Evolutionary conservation across 1,284 basidiomycete genomes (phyloP), one percentile per base, ranked within the genome.

Genomic region (Leccinum fallax): DNA sequence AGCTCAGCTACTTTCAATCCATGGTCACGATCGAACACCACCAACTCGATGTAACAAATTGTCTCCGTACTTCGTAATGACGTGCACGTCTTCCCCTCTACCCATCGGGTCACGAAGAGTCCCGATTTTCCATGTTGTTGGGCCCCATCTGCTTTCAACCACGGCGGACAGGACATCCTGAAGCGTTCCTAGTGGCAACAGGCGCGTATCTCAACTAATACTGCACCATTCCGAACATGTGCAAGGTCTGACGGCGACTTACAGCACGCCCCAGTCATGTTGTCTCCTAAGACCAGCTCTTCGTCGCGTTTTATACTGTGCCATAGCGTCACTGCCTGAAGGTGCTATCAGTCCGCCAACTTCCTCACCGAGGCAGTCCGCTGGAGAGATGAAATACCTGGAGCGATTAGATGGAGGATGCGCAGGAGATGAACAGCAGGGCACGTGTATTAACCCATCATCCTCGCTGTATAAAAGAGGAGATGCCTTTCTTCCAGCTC

Each of bases 381-480:
- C 34, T 57, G 32, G 16, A 1, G 4, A 19, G 8, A 16, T 62
- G 55, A 63, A 62, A 61, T 54, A 28, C 59, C 59, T 57, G 48
- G 49, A 24, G 43, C 56, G 13, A 36, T 21, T n/a, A 16, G 16
- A 55, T 40, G 26, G 16, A 53, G 48, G 32, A 21, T 21, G 19
- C 19, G 5, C 52, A 21, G 7, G 6, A n/a, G 13, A 36, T 56
- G 30, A 43, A 36, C 4, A 9, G 5, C 10, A 10, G 28, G 11
- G 36, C 65, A 61, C 61, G 60, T 71, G 61, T 32, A 21, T 32
- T 16, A 10, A 19, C 4, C 46, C 19, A 19, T 16, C 40, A 24
- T 1, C 28, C 24, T 24, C 13, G 24, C 34, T 51, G 49, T 75
- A 75, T 74, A 73, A 70, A 57, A 38, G 19, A 48, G 30, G 7